These are phyloP conservation scores for Monilinia fructicola DNA, from an alignment of 2,329 filamentous ascomycete genomes.

Conservation along the genomic window DNA sequence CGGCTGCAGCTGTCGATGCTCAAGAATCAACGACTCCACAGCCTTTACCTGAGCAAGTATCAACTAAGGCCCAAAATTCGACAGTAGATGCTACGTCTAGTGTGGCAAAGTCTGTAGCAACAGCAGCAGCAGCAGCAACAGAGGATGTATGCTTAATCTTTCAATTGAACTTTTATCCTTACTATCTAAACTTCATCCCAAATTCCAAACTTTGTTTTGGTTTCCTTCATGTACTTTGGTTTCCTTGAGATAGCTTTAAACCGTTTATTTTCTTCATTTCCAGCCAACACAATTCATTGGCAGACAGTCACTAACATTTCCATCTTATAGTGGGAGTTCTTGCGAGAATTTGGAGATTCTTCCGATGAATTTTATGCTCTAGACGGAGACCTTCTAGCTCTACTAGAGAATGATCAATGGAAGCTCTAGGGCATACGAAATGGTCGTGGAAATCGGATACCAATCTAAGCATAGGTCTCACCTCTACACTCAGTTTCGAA, in stretches of 20 bases:
- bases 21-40: conserved; percentile 2
- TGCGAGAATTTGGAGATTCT: conserved; percentile 37
- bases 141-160: conserved; percentile 26
- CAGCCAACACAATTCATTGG: too few species aligned
- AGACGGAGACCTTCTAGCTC: conserved; percentile 36
- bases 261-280: too few species aligned
- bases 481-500: not conserved
- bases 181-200: too few species aligned
- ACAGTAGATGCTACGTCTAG: not conserved
- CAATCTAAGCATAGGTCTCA: not conserved
- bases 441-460: not conserved
- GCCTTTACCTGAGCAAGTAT: conserved; percentile 13
- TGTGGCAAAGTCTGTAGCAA: not conserved
- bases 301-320: too few species aligned
- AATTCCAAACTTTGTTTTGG: too few species aligned
- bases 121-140: not conserved
- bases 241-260: too few species aligned
- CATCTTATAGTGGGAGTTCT: conserved; percentile 32
- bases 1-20: conserved; percentile 4
- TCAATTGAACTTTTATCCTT: too few species aligned
- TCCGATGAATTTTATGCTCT: conserved; percentile 38
- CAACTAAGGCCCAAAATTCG: conserved; percentile 3
- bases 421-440: conserved; percentile 16
- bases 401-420: conserved; percentile 31
- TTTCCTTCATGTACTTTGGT: too few species aligned